Evolutionary conservation across 164 flowering plant genomes (phyloP).

Genomic region (Berberis thunbergii): DNA sequence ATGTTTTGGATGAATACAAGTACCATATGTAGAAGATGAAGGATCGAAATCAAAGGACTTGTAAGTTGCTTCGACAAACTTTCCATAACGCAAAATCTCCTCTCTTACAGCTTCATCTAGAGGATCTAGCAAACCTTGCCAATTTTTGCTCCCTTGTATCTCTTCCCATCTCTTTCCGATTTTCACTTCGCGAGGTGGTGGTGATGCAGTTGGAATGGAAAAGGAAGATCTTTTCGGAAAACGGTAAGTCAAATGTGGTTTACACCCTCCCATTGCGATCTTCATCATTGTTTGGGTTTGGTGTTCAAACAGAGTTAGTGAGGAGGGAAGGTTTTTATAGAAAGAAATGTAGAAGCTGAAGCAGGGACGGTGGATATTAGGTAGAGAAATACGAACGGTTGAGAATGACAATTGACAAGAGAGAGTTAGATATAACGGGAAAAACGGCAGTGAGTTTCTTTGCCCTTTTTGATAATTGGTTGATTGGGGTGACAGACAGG

Average conservation of each 20-base stretch:
- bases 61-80: slow-evolving; percentile 65
- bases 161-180: slow-evolving; percentile 18
- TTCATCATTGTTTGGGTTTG: no score
- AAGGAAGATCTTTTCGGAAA: not conserved
- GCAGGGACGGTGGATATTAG: no score
- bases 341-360: no score
- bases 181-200: not conserved
- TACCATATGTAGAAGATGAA: slow-evolving; percentile 44
- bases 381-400: no score
- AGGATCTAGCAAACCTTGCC: slow-evolving; percentile 69
- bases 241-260: not conserved
- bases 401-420: no score
- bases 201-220: not conserved
- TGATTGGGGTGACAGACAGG: no score
- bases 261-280: no score
- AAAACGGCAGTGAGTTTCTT: no score
- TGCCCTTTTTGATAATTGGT: no score
- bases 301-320: no score
- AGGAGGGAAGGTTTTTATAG: no score
- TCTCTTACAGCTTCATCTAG: slow-evolving; percentile 49
- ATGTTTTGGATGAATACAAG: slow-evolving; percentile 29
- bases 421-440: no score
- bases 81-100: slow-evolving; percentile 69
- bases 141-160: slow-evolving; percentile 53
- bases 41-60: slow-evolving; percentile 55